Evolutionary conservation across 176 grass and related monocot genomes (phyloP).

Genomic region (Oryza meridionalis): DNA sequence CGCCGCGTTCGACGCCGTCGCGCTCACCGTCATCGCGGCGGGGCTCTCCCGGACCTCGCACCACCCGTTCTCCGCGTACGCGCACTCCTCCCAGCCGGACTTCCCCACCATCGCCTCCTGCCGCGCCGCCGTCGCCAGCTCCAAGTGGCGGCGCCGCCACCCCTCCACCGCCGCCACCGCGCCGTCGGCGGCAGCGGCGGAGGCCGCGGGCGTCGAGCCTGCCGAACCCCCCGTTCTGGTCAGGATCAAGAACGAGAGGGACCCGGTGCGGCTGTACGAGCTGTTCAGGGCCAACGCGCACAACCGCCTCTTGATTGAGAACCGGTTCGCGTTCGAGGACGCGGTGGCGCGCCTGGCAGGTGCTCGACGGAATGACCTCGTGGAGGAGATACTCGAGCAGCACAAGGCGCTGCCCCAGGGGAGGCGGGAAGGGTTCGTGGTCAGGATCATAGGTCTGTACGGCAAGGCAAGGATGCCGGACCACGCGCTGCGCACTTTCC

Average conservation of each 20-base stretch:
- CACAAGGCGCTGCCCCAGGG: slow-evolving; percentile 86
- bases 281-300: slow-evolving; percentile 75
- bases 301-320: slow-evolving; percentile 80
- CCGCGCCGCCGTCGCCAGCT: slow-evolving; percentile 49
- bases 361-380: slow-evolving; percentile 75
- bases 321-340: slow-evolving; percentile 81
- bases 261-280: slow-evolving; percentile 80
- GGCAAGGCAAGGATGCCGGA: slow-evolving; percentile 72
- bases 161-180: slow-evolving; percentile 10
- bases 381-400: slow-evolving; percentile 87
- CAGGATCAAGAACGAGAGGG: slow-evolving; percentile 73
- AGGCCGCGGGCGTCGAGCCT: slow-evolving; percentile 17
- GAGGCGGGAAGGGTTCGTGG: slow-evolving; percentile 76
- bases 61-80: slow-evolving; percentile 53
- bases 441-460: slow-evolving; percentile 77
- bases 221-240: slow-evolving; percentile 51
- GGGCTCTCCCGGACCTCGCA: slow-evolving; percentile 51
- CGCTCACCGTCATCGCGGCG: slow-evolving; percentile 83
- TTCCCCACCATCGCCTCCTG: slow-evolving; percentile 82
- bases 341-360: slow-evolving; percentile 69
- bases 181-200: neutral
- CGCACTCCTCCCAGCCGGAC: slow-evolving; percentile 37
- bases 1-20: slow-evolving; percentile 76
- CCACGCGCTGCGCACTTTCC: slow-evolving; percentile 70
- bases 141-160: neutral